A percentile compares a stretch with the other conserved stretches of the same genome.
phyloP scores from a whole-genome alignment of 176 grass and related monocot genomes.

The Raddia distichophylla region DNA sequence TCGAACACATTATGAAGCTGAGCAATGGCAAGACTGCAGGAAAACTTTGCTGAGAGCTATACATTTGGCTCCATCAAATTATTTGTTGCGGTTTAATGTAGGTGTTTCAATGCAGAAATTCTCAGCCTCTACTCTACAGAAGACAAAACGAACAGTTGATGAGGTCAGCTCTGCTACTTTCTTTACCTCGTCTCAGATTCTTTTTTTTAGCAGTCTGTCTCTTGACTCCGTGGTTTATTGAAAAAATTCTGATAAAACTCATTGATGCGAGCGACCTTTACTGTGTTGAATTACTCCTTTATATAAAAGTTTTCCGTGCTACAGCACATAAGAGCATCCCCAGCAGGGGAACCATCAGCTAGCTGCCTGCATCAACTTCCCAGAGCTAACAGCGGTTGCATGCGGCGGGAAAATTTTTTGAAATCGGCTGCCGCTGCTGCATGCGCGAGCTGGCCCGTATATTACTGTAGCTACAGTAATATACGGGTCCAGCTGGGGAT shows the following conservation, averaged over 20 bases:
- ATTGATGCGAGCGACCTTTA: neutral
- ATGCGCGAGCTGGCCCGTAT: too few species aligned
- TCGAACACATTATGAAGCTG: conserved; percentile 91
- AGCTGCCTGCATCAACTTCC: too few species aligned
- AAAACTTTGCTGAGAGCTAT: conserved; percentile 92
- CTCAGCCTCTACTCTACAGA: conserved; percentile 90
- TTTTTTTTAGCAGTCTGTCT: neutral
- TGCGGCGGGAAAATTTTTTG: too few species aligned
- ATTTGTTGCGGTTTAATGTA: conserved; percentile 82
- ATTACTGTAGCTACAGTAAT: too few species aligned
- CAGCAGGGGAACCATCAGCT: too few species aligned
- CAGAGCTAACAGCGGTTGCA: too few species aligned
- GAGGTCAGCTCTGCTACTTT: conserved; percentile 53
- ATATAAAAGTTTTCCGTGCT: conserved; percentile 17
- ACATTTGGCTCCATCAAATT: conserved; percentile 96
- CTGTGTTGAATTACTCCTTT: neutral
- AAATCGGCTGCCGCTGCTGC: too few species aligned
- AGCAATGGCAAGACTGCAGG: conserved; percentile 98
- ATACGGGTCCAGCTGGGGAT: too few species aligned
- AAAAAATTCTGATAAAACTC: conserved; percentile 2
- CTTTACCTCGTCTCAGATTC: conserved; percentile 8
- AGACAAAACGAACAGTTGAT: conserved; percentile 86
- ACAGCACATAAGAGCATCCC: neutral
- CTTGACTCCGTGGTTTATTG: conserved; percentile 17
- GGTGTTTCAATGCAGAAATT: conserved; percentile 99